phyloP scores from a whole-genome alignment of 2,329 filamentous ascomycete species.

The Piedraia hortae region DNA sequence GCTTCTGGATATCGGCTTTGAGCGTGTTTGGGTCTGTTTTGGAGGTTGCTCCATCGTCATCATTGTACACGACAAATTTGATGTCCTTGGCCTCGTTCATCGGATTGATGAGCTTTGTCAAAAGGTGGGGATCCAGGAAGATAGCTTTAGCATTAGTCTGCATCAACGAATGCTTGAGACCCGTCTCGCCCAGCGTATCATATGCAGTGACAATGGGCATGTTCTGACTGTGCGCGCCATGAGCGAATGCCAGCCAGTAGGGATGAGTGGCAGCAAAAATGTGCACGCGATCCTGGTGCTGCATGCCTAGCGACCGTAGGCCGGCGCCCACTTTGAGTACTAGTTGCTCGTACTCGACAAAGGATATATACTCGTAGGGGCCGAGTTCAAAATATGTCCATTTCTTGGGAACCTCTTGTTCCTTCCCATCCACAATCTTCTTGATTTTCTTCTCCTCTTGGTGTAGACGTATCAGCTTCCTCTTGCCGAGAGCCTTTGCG shows the following conservation, averaged over 20 bases:
- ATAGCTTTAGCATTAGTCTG: conserved; percentile 61
- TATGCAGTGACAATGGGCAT: conserved; percentile 85
- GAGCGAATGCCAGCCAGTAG: conserved; percentile 57
- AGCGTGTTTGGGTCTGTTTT: conserved; percentile 17
- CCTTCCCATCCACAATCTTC: conserved; percentile 60
- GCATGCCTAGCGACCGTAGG: conserved; percentile 45
- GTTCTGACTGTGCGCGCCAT: conserved; percentile 46
- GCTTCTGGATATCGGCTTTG: conserved; percentile 24
- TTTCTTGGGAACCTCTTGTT: conserved; percentile 61
- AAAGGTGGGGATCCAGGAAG: conserved; percentile 60
- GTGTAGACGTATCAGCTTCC: conserved; percentile 50
- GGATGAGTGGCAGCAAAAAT: conserved; percentile 62
- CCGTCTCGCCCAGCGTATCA: conserved; percentile 65
- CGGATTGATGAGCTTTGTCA: conserved; percentile 25
- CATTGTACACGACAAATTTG: conserved; percentile 31
- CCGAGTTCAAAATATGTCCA: conserved; percentile 78
- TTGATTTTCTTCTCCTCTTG: conserved; percentile 69
- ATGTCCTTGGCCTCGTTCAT: conserved; percentile 28
- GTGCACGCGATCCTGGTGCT: conserved; percentile 40
- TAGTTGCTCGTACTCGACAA: conserved; percentile 48
- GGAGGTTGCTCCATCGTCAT: conserved; percentile 15
- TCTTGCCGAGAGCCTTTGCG: conserved; percentile 30
- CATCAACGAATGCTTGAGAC: conserved; percentile 59
- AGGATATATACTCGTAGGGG: conserved; percentile 47
- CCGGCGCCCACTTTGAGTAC: conserved; percentile 43